Base-by-base conservation (phyloP, 73 alveolate species). In the Loxodes magnus region DNA sequence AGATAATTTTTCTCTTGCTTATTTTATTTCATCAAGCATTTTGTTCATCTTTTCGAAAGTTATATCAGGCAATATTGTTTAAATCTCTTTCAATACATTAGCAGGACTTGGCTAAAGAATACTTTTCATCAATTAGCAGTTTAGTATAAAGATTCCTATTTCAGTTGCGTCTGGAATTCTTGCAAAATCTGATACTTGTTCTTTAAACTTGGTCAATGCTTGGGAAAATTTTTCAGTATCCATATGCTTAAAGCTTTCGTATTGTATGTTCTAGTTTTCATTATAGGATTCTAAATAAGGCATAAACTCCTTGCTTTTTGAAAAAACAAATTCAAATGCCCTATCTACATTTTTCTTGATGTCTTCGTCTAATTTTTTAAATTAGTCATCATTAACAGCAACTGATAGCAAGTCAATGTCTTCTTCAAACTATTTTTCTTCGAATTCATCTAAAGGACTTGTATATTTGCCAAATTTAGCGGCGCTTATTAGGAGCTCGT, bases 361-460 rank as follows among this genome's bases (percentile, higher is more conserved):
- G 1, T 15, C 15, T 26, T 55, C 64, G 6, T 68, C 64, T 21
- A 64, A 57, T 17, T 53, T 24, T 4, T 48, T 54, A 38, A 74
- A 39, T 42, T 51, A 46, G 2, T 74, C 88, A 31, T 57, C 46
- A 35, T 67, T 52, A 4, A 74, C 60, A 9, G 78, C 88, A 24
- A 74, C 34, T 7, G 67, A 44, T 42, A 74, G 46, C 4, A 74
- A 35, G 48, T 74, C 88, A 51, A 49, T 54, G 6, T 53, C 30
- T 21, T 74, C 88, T 31, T 66, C 88, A 20, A 56, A 25, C 1
- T 44, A 53, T 16, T 58, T 56, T 14, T 74, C 88, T 50, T 74
- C 82, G 14, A 53, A 57, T 14, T 65, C 75, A n/a, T 66, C 59
- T 9, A 46, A 64, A 25, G 37, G 48, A 19, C 36, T 35, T 2